Conservation (phyloP, 169 alveolate species). For the Plasmodium inui region DNA sequence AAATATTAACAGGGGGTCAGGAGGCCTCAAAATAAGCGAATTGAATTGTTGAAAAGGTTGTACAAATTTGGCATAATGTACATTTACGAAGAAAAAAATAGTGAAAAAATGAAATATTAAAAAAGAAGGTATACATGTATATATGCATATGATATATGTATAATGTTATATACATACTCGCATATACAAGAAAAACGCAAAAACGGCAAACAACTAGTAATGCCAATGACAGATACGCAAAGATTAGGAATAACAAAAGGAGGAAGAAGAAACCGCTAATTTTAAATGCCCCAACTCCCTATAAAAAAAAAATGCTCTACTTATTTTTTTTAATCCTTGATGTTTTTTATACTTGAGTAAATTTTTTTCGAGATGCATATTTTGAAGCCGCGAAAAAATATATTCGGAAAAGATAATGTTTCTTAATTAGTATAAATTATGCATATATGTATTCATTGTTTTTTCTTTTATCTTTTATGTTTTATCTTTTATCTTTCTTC, state of each 20-base stretch:
- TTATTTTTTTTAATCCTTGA: background rate
- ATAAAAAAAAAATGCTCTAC: conserved; percentile 1
- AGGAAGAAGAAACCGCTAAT: background rate
- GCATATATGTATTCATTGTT: background rate
- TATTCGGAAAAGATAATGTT: background rate
- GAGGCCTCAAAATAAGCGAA: background rate
- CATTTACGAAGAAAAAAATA: background rate
- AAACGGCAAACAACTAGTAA: background rate
- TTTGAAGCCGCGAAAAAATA: background rate
- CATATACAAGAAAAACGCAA: background rate
- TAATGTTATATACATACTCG: background rate
- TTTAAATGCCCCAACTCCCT: background rate
- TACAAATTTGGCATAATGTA: background rate
- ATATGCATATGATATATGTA: background rate
- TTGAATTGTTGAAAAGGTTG: background rate
- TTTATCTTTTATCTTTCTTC: too few relatives aligned
- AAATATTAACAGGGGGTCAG: background rate
- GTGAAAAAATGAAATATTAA: background rate
- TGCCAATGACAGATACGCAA: background rate
- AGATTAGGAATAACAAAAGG: background rate
- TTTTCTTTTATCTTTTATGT: background rate
- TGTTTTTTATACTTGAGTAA: background rate
- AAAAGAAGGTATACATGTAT: background rate
- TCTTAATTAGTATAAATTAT: background rate
- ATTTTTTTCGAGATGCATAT: background rate